Percentiles rank a stretch among this genome's conserved stretches.
These are phyloP conservation scores for Phytophthora sojae DNA, from an alignment of 352 stramenopile genomes.

Conservation along the genomic window DNA sequence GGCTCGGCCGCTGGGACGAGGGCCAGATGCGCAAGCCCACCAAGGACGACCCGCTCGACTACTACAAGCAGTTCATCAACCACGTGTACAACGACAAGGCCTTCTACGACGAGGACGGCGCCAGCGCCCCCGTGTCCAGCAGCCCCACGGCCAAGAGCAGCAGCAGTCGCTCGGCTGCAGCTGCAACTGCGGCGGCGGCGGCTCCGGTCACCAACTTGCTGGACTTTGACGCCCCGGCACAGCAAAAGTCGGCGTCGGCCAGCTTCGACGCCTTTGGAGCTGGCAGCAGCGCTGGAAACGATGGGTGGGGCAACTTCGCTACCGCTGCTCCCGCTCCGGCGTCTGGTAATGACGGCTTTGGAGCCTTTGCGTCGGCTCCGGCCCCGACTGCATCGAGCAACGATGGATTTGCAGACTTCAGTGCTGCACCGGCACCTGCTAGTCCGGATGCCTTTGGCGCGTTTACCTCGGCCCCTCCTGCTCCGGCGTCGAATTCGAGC, in stretches of 20 bases:
- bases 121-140: neutral
- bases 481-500: slow-evolving; percentile 34
- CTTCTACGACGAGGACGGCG: slow-evolving; percentile 71
- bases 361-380: slow-evolving; percentile 43
- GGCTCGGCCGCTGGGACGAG: slow-evolving; percentile 88
- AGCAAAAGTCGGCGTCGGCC: slow-evolving; percentile 26
- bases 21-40: slow-evolving; percentile 70
- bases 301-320: slow-evolving; percentile 47
- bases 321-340: slow-evolving; percentile 34
- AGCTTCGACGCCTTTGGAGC: slow-evolving; percentile 56
- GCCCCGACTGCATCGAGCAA: slow-evolving; percentile 17
- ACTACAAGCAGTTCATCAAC: slow-evolving; percentile 90
- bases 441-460: slow-evolving; percentile 37
- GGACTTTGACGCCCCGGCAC: slow-evolving; percentile 56
- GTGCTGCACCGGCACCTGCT: slow-evolving; percentile 30
- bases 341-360: slow-evolving; percentile 46
- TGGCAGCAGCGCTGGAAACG: slow-evolving; percentile 15
- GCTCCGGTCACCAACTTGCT: slow-evolving; percentile 54
- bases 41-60: slow-evolving; percentile 80
- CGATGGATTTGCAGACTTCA: slow-evolving; percentile 55
- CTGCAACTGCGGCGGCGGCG: neutral
- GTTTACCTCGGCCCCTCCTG: slow-evolving; percentile 39
- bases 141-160: slow-evolving; percentile 15
- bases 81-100: slow-evolving; percentile 83
- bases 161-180: neutral